Conservation (phyloP, 2,329 filamentous ascomycete genomes). For the Paramyrothecium roridum region DNA sequence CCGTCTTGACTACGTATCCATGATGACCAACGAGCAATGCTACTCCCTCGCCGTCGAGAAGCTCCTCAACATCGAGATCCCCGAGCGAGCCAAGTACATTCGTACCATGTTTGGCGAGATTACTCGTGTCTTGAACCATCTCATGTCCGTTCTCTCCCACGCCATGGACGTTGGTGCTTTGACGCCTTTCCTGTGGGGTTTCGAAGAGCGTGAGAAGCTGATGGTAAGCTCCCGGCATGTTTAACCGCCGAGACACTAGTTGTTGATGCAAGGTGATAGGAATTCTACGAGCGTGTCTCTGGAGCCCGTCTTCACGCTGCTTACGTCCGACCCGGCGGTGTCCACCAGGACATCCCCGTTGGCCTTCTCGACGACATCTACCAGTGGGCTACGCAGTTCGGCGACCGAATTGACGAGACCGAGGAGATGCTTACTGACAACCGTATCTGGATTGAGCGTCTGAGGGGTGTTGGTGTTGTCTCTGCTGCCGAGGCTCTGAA, state of each 20-base stretch:
- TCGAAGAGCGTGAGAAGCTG: constrained; percentile 98
- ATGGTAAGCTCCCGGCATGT: constrained; percentile 65
- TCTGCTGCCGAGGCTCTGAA: constrained; percentile 92
- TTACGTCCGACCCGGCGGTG: constrained; percentile 94
- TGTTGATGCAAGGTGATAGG: constrained; percentile 48
- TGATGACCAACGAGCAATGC: constrained; percentile 99
- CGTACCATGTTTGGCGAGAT: constrained; percentile 94
- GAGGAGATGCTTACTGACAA: constrained; percentile 99
- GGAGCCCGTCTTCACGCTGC: constrained; percentile 96
- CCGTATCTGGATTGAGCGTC: constrained; percentile 96
- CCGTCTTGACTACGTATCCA: constrained; percentile 96
- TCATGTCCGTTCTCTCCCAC: constrained; percentile 96
- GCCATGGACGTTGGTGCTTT: constrained; percentile 98
- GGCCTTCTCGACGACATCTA: constrained; percentile 98
- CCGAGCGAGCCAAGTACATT: constrained; percentile 94
- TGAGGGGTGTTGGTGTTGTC: constrained; percentile 88
- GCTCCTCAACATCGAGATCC: constrained; percentile 93
- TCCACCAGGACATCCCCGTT: constrained; percentile 90
- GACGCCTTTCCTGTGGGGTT: constrained; percentile 98
- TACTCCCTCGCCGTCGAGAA: constrained; percentile 96
- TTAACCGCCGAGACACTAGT: not conserved
- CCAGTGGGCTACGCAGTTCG: constrained; percentile 99
- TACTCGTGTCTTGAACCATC: constrained; percentile 89
- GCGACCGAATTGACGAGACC: constrained; percentile 96
- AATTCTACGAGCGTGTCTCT: constrained; percentile 99